Base-by-base conservation (phyloP, 2,329 filamentous ascomycete genomes). In the Fusarium concolor region DNA sequence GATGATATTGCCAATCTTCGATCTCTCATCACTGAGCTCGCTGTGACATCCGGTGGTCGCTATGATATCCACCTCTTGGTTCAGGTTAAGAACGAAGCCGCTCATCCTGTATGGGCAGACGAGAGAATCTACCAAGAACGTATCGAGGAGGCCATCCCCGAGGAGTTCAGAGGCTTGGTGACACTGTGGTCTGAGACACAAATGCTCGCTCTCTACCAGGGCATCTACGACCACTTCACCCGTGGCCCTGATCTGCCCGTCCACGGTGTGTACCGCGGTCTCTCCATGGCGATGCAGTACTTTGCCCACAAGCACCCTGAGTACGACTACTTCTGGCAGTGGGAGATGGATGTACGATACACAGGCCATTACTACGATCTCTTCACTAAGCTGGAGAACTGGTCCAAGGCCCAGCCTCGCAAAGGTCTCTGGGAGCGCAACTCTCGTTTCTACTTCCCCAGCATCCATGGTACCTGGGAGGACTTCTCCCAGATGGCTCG, bases 131-230 rank as follows among this genome's bases (percentile, higher is more conserved):
- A 90, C 81, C 83, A 86, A 76, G 85, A 84, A 75, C 90, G 85
- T 58, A 90, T 91, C 76, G 83, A 87, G 52, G 87, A 91, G 49
- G 86, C 87, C 26, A 86, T 95, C 14, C 92, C 96, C 0, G 85
- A 89, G 68, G 96, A 99, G 75, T 97, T 99, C 80, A 90, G 87
- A 70, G 92, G 92, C 45, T 89, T 99, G 76, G 92, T 92, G 20
- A 97, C 92, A 0, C 85, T 98, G 9, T 99, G 96, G 96, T 96
- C 93, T 1, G 94, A 97, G 78, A 90, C 91, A 24, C 94, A 97
- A 79, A 97, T 98, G 94, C 85, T 91, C 53, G 87, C 94, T 59
- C 86, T 97, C 72, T 99, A 98, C 79, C 92, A 96, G 52, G 93
- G 92, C 47, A 89, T 97, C 26, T 90, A 93, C 74, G 93, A 96